These are phyloP conservation scores for Diaporthe sp. DNA, from an alignment of 2,329 filamentous ascomycete species.

Conservation along the genomic window DNA sequence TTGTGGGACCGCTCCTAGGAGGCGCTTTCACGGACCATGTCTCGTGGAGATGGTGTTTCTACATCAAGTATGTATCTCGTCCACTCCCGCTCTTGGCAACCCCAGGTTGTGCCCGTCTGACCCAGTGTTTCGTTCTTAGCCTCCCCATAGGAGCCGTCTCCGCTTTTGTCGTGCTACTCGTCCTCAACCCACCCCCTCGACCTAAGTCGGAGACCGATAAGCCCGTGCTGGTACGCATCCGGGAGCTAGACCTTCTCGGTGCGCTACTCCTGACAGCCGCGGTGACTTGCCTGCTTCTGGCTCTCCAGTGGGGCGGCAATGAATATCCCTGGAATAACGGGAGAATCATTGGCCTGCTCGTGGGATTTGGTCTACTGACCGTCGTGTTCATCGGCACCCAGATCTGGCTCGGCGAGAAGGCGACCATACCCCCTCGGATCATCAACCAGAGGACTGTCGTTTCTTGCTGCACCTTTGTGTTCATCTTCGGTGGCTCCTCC, in stretches of 20 bases:
- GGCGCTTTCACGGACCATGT: constrained; percentile 59
- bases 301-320: constrained; percentile 57
- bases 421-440: constrained; percentile 56
- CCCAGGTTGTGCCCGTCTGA: not conserved
- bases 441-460: constrained; percentile 54
- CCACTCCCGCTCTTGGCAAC: not conserved
- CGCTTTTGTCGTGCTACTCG: constrained; percentile 44
- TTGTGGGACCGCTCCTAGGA: constrained; percentile 61
- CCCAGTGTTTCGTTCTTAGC: not conserved
- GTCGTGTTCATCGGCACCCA: constrained; percentile 1
- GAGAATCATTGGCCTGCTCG: constrained; percentile 53
- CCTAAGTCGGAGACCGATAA: constrained; percentile 13
- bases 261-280: constrained; percentile 42
- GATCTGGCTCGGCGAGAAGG: not conserved
- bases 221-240: not conserved
- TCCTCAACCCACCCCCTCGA: constrained; percentile 62
- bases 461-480: constrained; percentile 48
- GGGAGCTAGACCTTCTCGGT: constrained; percentile 40
- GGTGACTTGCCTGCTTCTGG: constrained; percentile 59
- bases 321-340: constrained; percentile 42
- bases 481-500: constrained; percentile 48
- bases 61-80: constrained; percentile 46
- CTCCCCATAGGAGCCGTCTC: constrained; percentile 10
- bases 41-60: constrained; percentile 62
- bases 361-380: constrained; percentile 50